Percentiles rank a stretch among this genome's conserved stretches.
Evolutionary conservation across 179 eudicot species (phyloP).

Genomic region (Nepenthes alata): DNA sequence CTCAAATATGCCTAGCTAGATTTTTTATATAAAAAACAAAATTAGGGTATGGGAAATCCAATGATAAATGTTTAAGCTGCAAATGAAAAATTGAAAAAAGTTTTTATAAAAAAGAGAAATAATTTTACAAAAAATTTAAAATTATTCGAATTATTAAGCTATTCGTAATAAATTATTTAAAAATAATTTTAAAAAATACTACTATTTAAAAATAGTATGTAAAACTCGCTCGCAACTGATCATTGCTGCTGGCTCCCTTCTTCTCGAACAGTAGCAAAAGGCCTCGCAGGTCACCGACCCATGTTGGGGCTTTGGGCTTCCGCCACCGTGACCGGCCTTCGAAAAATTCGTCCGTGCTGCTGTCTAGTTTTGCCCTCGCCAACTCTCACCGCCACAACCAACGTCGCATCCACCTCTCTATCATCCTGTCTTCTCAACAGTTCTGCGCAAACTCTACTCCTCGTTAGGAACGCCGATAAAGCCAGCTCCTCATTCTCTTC

Average conservation of each 20-base stretch:
- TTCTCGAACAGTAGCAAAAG: neutral
- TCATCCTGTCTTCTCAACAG: neutral
- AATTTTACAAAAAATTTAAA: too few species aligned
- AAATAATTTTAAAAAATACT: too few species aligned
- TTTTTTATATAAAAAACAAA: too few species aligned
- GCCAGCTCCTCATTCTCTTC: conserved; percentile 21
- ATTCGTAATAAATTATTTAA: too few species aligned
- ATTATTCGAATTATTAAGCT: too few species aligned
- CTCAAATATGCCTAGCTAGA: neutral
- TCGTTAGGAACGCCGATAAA: neutral
- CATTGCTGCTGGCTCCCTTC: neutral
- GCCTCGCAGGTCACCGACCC: neutral
- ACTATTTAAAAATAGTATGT: too few species aligned
- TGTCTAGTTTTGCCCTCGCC: neutral
- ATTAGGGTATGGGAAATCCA: too few species aligned
- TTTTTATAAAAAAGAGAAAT: too few species aligned
- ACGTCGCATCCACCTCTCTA: neutral
- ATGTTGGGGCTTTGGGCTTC: neutral
- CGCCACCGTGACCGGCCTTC: neutral
- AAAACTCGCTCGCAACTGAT: neutral
- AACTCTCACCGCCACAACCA: neutral
- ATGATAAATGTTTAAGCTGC: too few species aligned
- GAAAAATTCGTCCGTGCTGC: neutral
- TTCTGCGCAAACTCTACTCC: neutral
- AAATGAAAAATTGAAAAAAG: too few species aligned